Conservation (phyloP, 23 red algal genomes). For the Gracilaria caudata region DNA sequence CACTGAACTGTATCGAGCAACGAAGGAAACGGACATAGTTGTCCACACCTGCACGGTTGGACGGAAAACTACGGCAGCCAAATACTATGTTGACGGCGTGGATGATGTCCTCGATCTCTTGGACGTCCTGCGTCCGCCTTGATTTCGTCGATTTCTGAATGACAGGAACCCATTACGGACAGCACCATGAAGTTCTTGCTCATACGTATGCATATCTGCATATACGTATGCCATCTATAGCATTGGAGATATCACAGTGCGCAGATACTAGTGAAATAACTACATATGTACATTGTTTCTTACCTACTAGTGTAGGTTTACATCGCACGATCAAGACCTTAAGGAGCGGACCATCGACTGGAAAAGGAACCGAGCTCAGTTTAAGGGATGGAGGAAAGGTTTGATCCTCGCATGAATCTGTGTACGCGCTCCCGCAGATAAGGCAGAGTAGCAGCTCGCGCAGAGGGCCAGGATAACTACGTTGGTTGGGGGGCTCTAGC, state of each 20-base stretch:
- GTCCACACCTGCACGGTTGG: constrained; percentile 88
- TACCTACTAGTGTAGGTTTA: too few species aligned
- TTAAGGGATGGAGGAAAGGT: background rate
- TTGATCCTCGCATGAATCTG: background rate
- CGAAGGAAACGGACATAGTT: constrained; percentile 29
- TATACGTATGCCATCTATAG: background rate
- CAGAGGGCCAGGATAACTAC: background rate
- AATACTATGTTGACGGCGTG: constrained; percentile 67
- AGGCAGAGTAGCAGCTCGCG: background rate
- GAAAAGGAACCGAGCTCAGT: background rate
- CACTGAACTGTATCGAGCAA: constrained; percentile 52
- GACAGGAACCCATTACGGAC: background rate
- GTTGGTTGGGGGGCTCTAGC: background rate
- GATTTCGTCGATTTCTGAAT: background rate
- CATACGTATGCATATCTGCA: too few species aligned
- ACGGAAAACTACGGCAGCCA: constrained; percentile 80
- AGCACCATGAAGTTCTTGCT: too few species aligned
- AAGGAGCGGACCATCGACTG: background rate
- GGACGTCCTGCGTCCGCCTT: constrained; percentile 31
- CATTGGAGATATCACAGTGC: background rate
- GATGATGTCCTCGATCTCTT: constrained; percentile 80
- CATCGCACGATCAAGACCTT: background rate
- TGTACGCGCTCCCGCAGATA: background rate
- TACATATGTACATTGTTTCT: too few species aligned
- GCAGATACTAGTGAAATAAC: background rate